Evolutionary conservation across 2,329 filamentous ascomycete genomes (phyloP).

Genomic region (Plenodomus biglobosus): DNA sequence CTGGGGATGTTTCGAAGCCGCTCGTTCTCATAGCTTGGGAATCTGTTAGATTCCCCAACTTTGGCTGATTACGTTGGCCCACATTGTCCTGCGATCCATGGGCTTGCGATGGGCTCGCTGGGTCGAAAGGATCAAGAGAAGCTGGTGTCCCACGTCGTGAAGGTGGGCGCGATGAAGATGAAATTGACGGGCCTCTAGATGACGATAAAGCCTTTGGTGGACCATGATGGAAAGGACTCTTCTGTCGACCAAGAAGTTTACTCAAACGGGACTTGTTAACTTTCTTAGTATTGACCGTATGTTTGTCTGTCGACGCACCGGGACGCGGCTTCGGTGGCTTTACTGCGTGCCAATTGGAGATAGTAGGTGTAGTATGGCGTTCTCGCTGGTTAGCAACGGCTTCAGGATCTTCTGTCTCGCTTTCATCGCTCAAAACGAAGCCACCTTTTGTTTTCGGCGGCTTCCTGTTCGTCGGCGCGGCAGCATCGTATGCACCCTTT

Average conservation of each 20-base stretch:
- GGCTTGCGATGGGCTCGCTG: background rate
- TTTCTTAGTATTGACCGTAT: background rate
- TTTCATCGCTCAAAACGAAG: conserved; percentile 12
- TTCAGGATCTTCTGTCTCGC: conserved; percentile 1
- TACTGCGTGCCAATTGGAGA: too few species aligned
- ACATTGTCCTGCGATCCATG: background rate
- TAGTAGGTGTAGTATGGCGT: background rate
- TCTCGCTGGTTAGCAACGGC: background rate
- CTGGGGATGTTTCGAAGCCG: too few species aligned
- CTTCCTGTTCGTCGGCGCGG: background rate
- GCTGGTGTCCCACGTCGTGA: background rate
- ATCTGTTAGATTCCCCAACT: background rate
- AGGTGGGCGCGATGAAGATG: background rate
- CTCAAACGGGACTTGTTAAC: conserved; percentile 7
- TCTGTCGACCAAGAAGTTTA: conserved; percentile 3
- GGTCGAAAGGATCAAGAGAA: background rate
- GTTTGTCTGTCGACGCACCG: background rate
- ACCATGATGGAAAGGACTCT: background rate
- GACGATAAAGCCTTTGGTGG: background rate
- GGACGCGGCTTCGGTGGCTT: background rate
- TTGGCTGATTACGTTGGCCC: background rate
- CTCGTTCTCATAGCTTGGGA: background rate
- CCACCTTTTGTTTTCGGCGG: conserved; percentile 10
- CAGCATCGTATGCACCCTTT: background rate
- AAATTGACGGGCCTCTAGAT: background rate